These are phyloP conservation scores for Closterium sp. DNA, from an alignment of 139 green algal genomes.

Conservation along the genomic window DNA sequence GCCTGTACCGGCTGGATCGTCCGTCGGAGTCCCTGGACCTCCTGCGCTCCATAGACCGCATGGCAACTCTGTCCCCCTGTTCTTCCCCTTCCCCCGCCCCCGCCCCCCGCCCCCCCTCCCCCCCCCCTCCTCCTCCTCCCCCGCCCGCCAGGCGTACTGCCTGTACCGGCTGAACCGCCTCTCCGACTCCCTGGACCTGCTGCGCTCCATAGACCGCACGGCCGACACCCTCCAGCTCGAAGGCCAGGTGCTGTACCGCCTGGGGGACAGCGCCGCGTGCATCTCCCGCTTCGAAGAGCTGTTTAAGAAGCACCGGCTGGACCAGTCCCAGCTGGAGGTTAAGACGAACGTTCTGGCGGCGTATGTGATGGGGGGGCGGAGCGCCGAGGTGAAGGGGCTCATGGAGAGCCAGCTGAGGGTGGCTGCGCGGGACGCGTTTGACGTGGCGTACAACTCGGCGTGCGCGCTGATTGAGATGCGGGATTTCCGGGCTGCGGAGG, in stretches of 20 bases:
- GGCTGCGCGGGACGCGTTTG: constrained; percentile 65
- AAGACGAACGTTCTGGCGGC: constrained; percentile 82
- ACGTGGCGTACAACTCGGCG: constrained; percentile 81
- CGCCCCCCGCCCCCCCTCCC: not conserved
- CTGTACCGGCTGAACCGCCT: constrained; percentile 66
- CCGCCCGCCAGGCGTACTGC: constrained; percentile 74
- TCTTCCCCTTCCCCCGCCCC: not conserved
- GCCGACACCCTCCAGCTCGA: constrained; percentile 67
- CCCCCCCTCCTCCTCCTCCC: not conserved
- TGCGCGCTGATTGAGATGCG: constrained; percentile 67
- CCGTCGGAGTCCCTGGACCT: constrained; percentile 52
- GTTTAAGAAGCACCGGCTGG: constrained; percentile 57
- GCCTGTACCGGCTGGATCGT: constrained; percentile 69
- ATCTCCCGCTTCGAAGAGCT: constrained; percentile 58
- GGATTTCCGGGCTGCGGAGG: constrained; percentile 64
- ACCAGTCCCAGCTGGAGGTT: constrained; percentile 65
- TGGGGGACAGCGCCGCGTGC: constrained; percentile 63
- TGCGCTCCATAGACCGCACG: constrained; percentile 30
- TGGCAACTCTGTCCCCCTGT: too few species aligned
- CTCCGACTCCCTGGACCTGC: constrained; percentile 52
- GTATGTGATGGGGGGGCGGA: constrained; percentile 68
- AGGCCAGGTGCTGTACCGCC: constrained; percentile 79
- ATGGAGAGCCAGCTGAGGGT: constrained; percentile 53
- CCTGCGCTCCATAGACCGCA: constrained; percentile 30
- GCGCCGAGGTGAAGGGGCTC: constrained; percentile 66